phyloP scores from a whole-genome alignment of 225 moss, liverwort and hornwort species.

The Pseudisothecium myosuroides region DNA sequence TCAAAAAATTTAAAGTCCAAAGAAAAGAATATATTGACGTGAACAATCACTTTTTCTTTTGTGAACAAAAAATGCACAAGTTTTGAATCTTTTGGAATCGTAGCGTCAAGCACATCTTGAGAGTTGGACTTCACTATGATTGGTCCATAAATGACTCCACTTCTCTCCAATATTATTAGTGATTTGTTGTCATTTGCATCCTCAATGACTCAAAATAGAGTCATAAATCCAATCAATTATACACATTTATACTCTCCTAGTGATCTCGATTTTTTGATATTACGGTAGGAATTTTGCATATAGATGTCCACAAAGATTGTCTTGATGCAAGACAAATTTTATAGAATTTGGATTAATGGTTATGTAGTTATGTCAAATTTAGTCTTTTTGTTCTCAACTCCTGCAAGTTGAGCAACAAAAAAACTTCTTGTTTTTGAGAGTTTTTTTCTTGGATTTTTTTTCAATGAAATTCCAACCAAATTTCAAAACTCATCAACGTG shows the following conservation, averaged over 20 bases:
- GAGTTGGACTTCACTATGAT: neutral
- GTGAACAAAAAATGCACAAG: neutral
- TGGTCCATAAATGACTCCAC: neutral
- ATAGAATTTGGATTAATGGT: neutral
- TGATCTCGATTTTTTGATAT: neutral
- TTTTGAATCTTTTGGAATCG: fast-evolving
- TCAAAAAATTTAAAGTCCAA: neutral
- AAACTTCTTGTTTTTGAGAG: neutral
- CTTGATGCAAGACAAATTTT: neutral
- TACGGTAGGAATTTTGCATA: neutral
- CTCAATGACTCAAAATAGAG: neutral
- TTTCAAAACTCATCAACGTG: neutral
- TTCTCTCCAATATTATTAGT: neutral
- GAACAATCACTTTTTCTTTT: neutral
- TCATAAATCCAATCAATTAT: neutral
- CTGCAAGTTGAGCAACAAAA: neutral
- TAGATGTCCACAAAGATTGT: neutral
- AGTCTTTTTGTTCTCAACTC: neutral
- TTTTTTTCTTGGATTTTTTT: neutral
- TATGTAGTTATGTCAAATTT: neutral
- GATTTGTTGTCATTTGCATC: neutral
- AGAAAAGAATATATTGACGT: neutral
- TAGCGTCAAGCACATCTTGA: neutral
- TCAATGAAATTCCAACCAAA: fast-evolving
- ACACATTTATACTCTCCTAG: neutral